phyloP scores from a whole-genome alignment of 495 filamentous ascomycete genomes.

The Viridothelium virens region DNA sequence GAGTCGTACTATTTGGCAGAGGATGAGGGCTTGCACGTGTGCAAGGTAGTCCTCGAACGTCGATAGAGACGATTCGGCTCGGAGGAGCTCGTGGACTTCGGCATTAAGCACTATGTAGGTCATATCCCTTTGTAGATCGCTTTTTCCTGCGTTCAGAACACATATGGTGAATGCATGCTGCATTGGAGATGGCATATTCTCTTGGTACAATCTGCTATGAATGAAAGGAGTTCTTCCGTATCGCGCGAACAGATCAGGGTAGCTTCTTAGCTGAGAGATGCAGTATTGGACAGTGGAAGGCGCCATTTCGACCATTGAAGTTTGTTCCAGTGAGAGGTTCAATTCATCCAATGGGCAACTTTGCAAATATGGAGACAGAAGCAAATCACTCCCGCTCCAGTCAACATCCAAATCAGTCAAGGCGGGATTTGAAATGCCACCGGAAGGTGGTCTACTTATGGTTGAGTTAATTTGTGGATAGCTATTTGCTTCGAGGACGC shows the following conservation, averaged over 20 bases:
- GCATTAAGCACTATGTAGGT: background rate
- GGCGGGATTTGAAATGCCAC: no score
- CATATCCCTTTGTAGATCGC: background rate
- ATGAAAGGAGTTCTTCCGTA: conserved; percentile 1
- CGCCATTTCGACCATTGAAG: background rate
- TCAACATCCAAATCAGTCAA: no score
- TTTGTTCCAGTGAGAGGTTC: background rate
- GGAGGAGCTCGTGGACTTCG: background rate
- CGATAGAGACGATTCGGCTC: conserved; percentile 6
- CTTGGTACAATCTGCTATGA: conserved; percentile 1
- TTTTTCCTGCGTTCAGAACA: background rate
- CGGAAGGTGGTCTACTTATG: background rate
- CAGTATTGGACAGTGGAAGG: background rate
- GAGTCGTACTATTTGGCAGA: conserved; percentile 49
- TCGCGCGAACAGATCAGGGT: background rate
- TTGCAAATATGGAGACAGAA: background rate
- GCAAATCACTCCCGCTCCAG: no score
- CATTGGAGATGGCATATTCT: conserved; percentile 1
- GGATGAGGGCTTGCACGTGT: conserved; percentile 41
- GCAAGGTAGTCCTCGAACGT: conserved; percentile 32
- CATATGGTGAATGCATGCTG: background rate
- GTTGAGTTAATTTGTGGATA: background rate
- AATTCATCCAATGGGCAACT: background rate
- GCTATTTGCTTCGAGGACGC: background rate
- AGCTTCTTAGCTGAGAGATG: background rate